Percentiles rank a stretch among this genome's conserved stretches.
phyloP scores from a whole-genome alignment of 148 eudicot genomes.

The Rhododendron henanense region DNA sequence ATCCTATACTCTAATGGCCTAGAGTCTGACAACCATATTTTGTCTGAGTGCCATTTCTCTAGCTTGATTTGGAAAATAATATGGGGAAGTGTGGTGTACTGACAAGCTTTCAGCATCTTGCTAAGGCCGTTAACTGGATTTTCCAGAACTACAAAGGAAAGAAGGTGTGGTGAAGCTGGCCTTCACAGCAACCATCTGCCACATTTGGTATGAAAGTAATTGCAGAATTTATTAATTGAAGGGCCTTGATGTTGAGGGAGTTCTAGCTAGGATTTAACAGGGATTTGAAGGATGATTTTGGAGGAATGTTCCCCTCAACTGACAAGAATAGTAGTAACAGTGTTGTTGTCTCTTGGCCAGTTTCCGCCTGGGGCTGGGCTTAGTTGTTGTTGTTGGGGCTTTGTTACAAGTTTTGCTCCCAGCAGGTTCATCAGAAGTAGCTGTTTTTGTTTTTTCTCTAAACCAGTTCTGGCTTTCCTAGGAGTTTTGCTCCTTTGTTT shows the following conservation, averaged over 20 bases:
- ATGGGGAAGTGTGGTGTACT: not conserved
- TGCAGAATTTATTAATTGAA: not conserved
- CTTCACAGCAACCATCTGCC: not conserved
- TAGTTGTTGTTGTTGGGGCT: not conserved
- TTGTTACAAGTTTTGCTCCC: not conserved
- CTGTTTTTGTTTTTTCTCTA: not conserved
- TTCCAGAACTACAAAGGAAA: not conserved
- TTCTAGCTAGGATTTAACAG: not conserved
- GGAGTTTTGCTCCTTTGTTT: not conserved
- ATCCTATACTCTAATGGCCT: not conserved
- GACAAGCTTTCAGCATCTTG: not conserved
- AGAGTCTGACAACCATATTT: not conserved
- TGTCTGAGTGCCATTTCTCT: not conserved
- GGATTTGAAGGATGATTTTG: not conserved
- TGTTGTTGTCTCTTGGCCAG: not conserved
- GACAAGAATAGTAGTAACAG: not conserved
- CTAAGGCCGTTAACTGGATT: not conserved
- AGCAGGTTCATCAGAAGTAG: not conserved
- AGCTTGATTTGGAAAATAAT: not conserved
- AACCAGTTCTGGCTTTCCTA: not conserved
- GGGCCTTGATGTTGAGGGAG: not conserved
- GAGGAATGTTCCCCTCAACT: not conserved
- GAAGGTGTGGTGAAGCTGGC: not conserved
- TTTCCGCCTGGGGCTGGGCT: not conserved
- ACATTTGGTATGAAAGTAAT: not conserved